These are phyloP conservation scores for Pichia insulana DNA, from an alignment of 805 yeast genomes.

Conservation along the genomic window DNA sequence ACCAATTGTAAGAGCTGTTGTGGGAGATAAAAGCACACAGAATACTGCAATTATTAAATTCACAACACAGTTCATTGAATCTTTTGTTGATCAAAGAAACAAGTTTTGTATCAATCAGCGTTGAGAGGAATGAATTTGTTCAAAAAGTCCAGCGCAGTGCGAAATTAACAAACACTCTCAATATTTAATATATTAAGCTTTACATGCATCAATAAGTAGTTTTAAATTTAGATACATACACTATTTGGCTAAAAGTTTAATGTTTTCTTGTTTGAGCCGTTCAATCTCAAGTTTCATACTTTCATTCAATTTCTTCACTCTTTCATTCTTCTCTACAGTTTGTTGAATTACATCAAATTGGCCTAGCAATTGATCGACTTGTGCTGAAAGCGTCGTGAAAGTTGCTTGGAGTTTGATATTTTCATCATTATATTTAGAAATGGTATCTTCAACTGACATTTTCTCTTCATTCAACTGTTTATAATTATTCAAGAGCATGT, in stretches of 20 bases:
- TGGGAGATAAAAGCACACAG: background rate
- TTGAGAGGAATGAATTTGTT: no score
- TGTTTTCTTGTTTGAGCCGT: constrained; percentile 17
- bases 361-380: constrained; percentile 18
- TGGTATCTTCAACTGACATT: constrained; percentile 19
- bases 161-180: no score
- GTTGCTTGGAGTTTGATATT: constrained; percentile 16
- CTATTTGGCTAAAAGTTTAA: constrained; percentile 1
- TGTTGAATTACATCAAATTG: constrained; percentile 27
- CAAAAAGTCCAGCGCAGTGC: no score
- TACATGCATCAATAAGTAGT: no score
- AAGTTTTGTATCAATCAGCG: no score
- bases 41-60: background rate
- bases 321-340: constrained; percentile 25
- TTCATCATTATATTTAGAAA: constrained; percentile 14
- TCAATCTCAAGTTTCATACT: constrained; percentile 21
- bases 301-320: constrained; percentile 23
- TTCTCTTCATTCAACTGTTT: constrained; percentile 28
- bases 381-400: constrained; percentile 10
- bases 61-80: background rate
- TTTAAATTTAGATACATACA: no score
- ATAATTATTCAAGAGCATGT: constrained; percentile 25
- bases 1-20: constrained; percentile 8
- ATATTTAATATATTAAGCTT: no score
- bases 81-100: no score